These are phyloP conservation scores for Syzygium aromaticum DNA, from an alignment of 345 rosid genomes.

Conservation along the genomic window DNA sequence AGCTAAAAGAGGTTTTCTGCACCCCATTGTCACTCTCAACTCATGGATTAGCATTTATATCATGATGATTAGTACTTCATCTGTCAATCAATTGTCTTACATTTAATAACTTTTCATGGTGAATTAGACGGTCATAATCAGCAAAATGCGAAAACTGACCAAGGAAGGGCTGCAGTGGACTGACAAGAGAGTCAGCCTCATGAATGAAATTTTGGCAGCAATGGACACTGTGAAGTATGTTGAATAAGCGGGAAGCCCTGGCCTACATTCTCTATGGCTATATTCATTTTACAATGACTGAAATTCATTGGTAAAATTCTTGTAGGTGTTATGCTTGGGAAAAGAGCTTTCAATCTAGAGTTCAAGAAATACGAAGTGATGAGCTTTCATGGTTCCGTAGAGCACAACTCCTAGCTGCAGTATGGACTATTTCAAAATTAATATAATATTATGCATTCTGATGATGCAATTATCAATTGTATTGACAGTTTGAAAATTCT, in stretches of 20 bases:
- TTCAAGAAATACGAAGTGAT: constrained; percentile 55
- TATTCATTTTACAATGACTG: background rate
- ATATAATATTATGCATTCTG: background rate
- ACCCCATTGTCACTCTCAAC: background rate
- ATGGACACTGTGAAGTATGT: constrained; percentile 94
- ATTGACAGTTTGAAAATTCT: background rate
- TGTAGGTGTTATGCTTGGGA: constrained; percentile 97
- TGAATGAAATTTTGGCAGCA: constrained; percentile 87
- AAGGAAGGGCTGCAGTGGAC: constrained; percentile 94
- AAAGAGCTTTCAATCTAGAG: constrained; percentile 72
- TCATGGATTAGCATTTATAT: background rate
- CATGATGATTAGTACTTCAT: background rate
- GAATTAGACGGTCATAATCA: constrained; percentile 61
- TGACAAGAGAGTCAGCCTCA: constrained; percentile 85
- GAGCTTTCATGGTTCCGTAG: constrained; percentile 89
- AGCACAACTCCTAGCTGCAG: constrained; percentile 79
- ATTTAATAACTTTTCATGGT: background rate
- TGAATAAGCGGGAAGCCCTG: constrained; percentile 2
- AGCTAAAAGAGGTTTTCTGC: background rate
- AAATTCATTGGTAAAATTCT: background rate
- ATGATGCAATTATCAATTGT: background rate
- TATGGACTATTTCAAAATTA: constrained; percentile 18
- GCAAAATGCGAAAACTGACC: constrained; percentile 81
- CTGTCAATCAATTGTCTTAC: background rate
- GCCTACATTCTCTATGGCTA: background rate